Evolutionary conservation across 1,139 yeast species (phyloP).

Genomic region (Suzukiozyma palmioleophila): DNA sequence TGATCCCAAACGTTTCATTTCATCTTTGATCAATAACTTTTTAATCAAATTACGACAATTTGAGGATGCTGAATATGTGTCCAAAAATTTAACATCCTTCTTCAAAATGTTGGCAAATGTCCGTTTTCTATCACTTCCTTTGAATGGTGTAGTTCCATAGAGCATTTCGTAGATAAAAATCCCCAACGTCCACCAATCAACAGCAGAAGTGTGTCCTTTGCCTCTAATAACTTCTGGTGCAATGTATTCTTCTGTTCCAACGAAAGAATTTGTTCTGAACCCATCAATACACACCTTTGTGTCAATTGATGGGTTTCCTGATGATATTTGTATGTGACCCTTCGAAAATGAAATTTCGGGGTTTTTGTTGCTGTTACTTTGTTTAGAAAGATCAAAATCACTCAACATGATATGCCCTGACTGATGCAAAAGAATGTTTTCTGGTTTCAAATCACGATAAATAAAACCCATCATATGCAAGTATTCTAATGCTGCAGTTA

Average conservation of each 20-base stretch:
- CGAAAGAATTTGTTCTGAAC: slow-evolving; percentile 93
- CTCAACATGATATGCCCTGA: slow-evolving; percentile 97
- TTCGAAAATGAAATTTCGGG: slow-evolving; percentile 44
- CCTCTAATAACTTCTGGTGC: slow-evolving; percentile 98
- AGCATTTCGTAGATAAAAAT: slow-evolving; percentile 90
- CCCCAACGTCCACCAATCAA: slow-evolving; percentile 99
- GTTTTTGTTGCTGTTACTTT: slow-evolving; percentile 63
- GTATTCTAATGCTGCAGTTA: slow-evolving; percentile 94
- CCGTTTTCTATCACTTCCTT: slow-evolving; percentile 81
- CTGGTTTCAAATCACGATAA: slow-evolving; percentile 93
- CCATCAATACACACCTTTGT: slow-evolving; percentile 95
- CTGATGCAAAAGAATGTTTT: slow-evolving; percentile 86
- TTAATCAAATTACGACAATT: slow-evolving; percentile 75
- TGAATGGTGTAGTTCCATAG: slow-evolving; percentile 93
- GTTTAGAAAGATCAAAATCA: slow-evolving; percentile 93
- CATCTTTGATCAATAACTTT: slow-evolving; percentile 83
- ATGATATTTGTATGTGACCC: slow-evolving; percentile 17
- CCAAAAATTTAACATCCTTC: slow-evolving; percentile 74
- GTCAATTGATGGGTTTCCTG: slow-evolving; percentile 51
- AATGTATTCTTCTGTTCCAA: slow-evolving; percentile 96
- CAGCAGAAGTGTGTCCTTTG: slow-evolving; percentile 95
- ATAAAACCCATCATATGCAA: slow-evolving; percentile 95
- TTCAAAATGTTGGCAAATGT: slow-evolving; percentile 87
- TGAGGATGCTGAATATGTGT: slow-evolving; percentile 54
- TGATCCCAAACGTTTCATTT: slow-evolving; percentile 81